These are phyloP conservation scores for Wickerhamomyces chambardii DNA, from an alignment of 805 yeast genomes.

Conservation along the genomic window DNA sequence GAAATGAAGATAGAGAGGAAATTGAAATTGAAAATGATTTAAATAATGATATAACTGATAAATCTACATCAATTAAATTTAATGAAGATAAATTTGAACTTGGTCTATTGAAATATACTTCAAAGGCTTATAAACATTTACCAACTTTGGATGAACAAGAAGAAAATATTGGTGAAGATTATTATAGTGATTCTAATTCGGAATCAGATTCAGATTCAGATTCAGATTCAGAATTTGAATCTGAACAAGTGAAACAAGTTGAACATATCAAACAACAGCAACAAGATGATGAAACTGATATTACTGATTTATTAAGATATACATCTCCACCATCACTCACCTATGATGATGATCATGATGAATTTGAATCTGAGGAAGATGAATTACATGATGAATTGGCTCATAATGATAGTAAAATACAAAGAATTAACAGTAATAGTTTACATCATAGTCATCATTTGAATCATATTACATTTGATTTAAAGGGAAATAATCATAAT, in stretches of 20 bases:
- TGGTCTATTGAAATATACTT: not conserved
- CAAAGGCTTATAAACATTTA: not conserved
- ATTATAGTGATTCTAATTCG: slow-evolving; percentile 1
- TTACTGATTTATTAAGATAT: slow-evolving; percentile 8
- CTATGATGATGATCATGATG: slow-evolving; percentile 6
- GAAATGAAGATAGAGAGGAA: no score
- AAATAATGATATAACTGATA: no score
- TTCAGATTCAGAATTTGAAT: not conserved
- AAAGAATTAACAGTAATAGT: not conserved
- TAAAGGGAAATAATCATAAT: no score
- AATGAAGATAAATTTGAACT: not conserved
- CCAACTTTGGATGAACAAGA: not conserved
- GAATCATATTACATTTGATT: no score
- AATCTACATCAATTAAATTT: no score
- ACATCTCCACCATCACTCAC: slow-evolving; percentile 6
- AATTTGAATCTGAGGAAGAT: slow-evolving; percentile 7
- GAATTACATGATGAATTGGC: not conserved
- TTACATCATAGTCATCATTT: no score
- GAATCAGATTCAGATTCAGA: not conserved
- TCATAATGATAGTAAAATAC: not conserved
- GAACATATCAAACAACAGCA: no score
- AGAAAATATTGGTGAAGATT: not conserved
- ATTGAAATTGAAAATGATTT: no score
- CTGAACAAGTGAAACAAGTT: not conserved
- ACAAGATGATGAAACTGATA: slow-evolving; percentile 9